Evolutionary conservation across 176 grass and related monocot species (phyloP), one percentile per base, ranked within the genome.

Genomic region (Musa itinerans): DNA sequence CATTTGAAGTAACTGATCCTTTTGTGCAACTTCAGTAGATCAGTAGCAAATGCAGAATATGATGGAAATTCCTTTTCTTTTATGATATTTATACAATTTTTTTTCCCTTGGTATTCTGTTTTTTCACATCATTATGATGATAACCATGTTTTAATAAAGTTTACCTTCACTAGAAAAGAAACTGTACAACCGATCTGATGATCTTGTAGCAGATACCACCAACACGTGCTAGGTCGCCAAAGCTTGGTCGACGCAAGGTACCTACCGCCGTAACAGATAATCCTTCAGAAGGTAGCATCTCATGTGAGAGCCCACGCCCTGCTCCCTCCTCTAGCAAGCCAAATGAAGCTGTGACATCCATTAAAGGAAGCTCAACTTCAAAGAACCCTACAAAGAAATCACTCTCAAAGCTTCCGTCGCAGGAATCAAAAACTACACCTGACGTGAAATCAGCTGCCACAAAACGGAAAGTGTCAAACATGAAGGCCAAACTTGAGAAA

Each of bases 201-300:
- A 11, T 57, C 13, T 53, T 54, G 7, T 53, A 83, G 77, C 79
- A 98, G 94, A 91, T 98, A 69, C 90, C 94, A 76, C 90, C 94
- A 78, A 98, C 94, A 25, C 90, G 94, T 15, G 84, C 94, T 70
- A 91, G 80, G 73, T 98, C 94, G 63, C 94, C 94, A 22, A 98
- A 93, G 82, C 90, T 98, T 52, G 94, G 94, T 14, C 83, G 94
- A 3, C 71, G 83, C 88, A 98, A 98, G 76, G 73, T 82, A 62
- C 72, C 76, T 23, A 78, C 2, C 78, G 78, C 83, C 61, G 67
- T 59, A 1, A 24, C 69, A 78, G 94, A 83, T 68, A 83, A 79
- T 54, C 63, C 79, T 79, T 79, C 54, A 50, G 86, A 98, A 81
- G 90, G 88, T 75, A 88, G 77, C 70, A 53, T 84, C 21, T 78